Percentiles rank a stretch among this genome's conserved stretches.
Conservation (phyloP, 257 asterid species). For the Solanum lignicaule region DNA sequence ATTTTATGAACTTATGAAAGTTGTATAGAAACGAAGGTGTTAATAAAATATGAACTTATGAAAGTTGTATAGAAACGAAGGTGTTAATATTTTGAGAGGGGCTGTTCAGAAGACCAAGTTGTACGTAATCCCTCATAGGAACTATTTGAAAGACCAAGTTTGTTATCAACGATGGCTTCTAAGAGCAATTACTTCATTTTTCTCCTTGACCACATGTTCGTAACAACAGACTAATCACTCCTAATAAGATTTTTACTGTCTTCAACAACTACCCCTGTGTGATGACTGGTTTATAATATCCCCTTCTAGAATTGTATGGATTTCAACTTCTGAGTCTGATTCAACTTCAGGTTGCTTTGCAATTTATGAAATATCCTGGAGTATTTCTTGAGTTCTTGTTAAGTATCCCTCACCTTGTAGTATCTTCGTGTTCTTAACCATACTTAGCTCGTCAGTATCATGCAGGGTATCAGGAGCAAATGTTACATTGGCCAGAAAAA, state of each 20-base stretch:
- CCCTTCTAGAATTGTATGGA: background rate
- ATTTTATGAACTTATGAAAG: background rate
- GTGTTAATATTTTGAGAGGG: background rate
- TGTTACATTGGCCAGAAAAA: constrained; percentile 88
- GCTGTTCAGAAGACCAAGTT: background rate
- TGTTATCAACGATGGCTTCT: background rate
- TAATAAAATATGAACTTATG: background rate
- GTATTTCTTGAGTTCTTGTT: background rate
- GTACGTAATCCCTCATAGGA: background rate
- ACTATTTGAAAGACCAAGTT: background rate
- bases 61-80: background rate
- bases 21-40: background rate
- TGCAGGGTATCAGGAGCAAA: constrained; percentile 92
- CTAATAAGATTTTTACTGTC: background rate
- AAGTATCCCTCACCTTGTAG: background rate
- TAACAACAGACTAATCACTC: background rate
- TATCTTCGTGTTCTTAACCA: constrained; percentile 3
- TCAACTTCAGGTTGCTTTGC: background rate
- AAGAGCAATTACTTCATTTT: background rate
- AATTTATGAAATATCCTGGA: background rate
- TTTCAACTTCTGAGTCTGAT: background rate
- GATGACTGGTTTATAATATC: background rate
- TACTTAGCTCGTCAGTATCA: constrained; percentile 61
- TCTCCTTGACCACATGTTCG: background rate
- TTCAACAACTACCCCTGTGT: background rate